A percentile compares a stretch with the other conserved stretches of the same genome.
Evolutionary conservation across 257 asterid species (phyloP).

Genomic region (Echites panduratus): DNA sequence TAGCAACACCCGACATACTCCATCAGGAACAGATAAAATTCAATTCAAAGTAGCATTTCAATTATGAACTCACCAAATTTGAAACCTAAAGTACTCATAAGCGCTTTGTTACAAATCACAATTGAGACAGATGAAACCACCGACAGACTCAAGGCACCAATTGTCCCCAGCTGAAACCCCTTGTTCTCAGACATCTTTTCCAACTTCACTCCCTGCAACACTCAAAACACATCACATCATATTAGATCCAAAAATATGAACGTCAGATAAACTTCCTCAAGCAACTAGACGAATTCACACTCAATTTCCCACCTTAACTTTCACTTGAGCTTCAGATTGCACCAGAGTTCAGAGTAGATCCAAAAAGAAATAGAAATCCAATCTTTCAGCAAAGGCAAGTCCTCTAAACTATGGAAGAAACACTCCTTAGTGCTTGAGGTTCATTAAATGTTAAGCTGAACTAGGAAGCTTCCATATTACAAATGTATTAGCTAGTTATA

Average conservation of each 20-base stretch:
- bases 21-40: not conserved
- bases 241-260: conserved; percentile 14
- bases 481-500: too few species aligned
- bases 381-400: not conserved
- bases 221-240: conserved; percentile 2
- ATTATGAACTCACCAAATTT: conserved; percentile 59
- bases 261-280: not conserved
- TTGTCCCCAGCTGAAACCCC: conserved; percentile 66
- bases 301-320: conserved; percentile 10
- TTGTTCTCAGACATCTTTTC: conserved; percentile 54
- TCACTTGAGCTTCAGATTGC: not conserved
- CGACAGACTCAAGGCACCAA: conserved; percentile 72
- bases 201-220: conserved; percentile 15
- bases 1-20: not conserved
- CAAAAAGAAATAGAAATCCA: not conserved
- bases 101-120: conserved; percentile 82
- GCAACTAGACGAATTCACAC: not conserved
- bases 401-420: too few species aligned
- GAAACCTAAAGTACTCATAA: conserved; percentile 70
- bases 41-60: not conserved
- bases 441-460: not conserved
- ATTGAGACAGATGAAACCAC: conserved; percentile 81
- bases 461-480: not conserved
- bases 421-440: not conserved
- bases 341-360: conserved; percentile 9